Base-by-base conservation (phyloP, 2,329 filamentous ascomycete genomes). In the Talaromyces islandicus region DNA sequence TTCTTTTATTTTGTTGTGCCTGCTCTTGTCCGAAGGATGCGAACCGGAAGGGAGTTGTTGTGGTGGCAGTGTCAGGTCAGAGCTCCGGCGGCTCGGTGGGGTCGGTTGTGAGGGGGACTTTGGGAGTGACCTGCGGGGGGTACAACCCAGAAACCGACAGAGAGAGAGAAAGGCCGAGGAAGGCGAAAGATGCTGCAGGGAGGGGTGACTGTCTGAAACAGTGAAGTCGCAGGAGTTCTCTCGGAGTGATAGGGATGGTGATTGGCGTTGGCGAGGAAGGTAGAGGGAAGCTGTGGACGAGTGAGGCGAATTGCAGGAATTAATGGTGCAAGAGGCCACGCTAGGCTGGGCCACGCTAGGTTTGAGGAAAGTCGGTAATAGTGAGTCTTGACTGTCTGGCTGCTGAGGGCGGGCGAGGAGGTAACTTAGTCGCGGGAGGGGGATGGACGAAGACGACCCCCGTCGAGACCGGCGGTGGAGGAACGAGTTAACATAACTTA, bases 61-160 rank as follows among this genome's bases (percentile, higher is more conserved):
- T 17, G 19, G 19, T 46, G 43, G 43, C 43, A 50, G 43, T 21
- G 24, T 50, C 43, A 50, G 41, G 24, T 50, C 43, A 50, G 41
- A 50, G 50, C 43, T 56, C 27, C 54, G 46, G 54, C 58, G 59
- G 54, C 46, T 50, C 51, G 41, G 32, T 46, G 43, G 46, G 24
- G 50, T 24, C 29, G 46, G 30, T 17, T 52, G 56, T 17, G 56
- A 27, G 30, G 19, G 56, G 43, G 25, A 46, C 43, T 19, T 12
- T 24, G 48, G 35, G 14, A 52, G 48, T 6, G 43, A n/a, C 25
- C 27, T n/a, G 48, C 11, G 48, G 48, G 24, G 50, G 32, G 46
- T n/a, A n/a, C 32, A 35, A 19, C n/a, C 27, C 6, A 46, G 56
- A 12, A 32, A 30, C 3, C 3, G 57, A 59, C 6, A 54, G 51